Conservation (phyloP, 163 green algal species). For the Scenedesmus sp. region DNA sequence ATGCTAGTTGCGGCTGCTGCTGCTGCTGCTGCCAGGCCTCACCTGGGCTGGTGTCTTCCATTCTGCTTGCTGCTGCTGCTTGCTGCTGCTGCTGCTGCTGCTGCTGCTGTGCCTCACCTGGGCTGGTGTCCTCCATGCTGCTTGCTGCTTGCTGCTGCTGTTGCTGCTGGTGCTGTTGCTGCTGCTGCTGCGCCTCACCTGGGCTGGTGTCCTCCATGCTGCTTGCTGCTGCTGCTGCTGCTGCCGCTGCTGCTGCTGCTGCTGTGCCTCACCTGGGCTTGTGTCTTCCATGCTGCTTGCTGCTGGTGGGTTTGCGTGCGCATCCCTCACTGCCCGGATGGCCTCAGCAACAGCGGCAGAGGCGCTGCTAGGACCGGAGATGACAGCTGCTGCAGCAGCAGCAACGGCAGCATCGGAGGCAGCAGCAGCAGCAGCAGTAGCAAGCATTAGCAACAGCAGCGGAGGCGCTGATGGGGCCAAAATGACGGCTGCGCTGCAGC, state of each 20-base stretch:
- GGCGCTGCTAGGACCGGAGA: conserved; percentile 21
- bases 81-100: conserved; percentile 20
- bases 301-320: background rate
- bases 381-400: conserved; percentile 10
- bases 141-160: conserved; percentile 8
- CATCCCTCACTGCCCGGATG: conserved; percentile 39
- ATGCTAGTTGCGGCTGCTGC: conserved; percentile 6
- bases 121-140: background rate
- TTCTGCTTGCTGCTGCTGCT: conserved; percentile 6
- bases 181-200: conserved; percentile 7
- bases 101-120: conserved; percentile 8
- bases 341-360: conserved; percentile 43
- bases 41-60: background rate
- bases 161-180: conserved; percentile 15
- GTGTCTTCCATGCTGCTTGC: conserved; percentile 4
- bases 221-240: conserved; percentile 26
- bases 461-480: background rate
- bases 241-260: conserved; percentile 23
- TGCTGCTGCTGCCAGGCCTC: conserved; percentile 14
- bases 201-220: background rate
- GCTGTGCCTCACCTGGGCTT: background rate
- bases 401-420: background rate
- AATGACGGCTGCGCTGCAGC: background rate
- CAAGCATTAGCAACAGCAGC: background rate
- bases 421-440: background rate